Evolutionary conservation across 441 rosid species (phyloP), one percentile per base, ranked within the genome.

Genomic region (Euphorbia celastroides): DNA sequence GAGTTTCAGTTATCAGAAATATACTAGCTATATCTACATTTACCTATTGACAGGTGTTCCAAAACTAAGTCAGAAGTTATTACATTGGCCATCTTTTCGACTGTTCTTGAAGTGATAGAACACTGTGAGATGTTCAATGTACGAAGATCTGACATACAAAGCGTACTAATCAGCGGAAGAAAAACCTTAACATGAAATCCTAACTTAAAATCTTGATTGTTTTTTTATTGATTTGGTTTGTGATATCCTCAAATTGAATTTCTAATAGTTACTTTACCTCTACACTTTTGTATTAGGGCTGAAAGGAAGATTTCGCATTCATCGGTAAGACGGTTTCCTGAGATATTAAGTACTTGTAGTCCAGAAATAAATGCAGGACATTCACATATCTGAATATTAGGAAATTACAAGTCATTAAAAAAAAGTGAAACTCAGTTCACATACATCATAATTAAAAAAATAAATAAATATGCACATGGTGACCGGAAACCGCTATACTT

Each of bases 261-360:
- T 30, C 31, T n/a, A 10, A 7, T 71, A 25, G 52, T 46, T 26
- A 51, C 62, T 64, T 70, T 72, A 90, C 98, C 98, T 80, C 74
- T 88, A 66, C 99, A 95, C 36, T 82, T 88, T 80, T 81, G 79
- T 81, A 92, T 76, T 74, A 92, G 92, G n/a, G 92, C 84, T 67
- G 95, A 86, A 70, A 95, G 89, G 81, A 86, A 92, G 64, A 95
- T 90, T 70, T 98, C 97, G 71, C 99, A 90, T 69, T 95, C 85
- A 84, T 95, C 99, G 58, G 99, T 95, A 69, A 95, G 97, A 74
- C 92, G 95, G 76, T 95, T 95, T 54, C 89, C 90, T 60, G 99
- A 92, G 74, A 95, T 67, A 79, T 95, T 90, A 75, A 95, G 98
- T 69, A 88, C 86, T 82, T 82, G 98, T 73, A 95, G 79, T 71